Percentiles rank a stretch among this genome's conserved stretches.
phyloP scores from a whole-genome alignment of 2,329 filamentous ascomycete genomes.

The Colletotrichum cereale region DNA sequence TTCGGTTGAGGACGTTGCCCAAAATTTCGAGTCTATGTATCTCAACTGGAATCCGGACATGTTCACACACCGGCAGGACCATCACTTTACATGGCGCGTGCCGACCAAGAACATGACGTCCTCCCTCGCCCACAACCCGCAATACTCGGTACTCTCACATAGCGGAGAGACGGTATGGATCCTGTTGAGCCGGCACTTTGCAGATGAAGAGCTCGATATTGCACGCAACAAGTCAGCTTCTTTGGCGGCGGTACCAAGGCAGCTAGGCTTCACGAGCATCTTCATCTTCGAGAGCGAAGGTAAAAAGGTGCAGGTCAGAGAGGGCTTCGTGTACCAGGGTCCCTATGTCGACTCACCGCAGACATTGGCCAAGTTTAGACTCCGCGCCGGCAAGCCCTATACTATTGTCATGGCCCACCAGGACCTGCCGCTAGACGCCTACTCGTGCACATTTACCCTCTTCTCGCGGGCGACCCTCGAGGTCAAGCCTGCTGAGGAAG shows the following conservation, averaged over 20 bases:
- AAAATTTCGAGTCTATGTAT: slow-evolving; percentile 96
- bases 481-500: slow-evolving; percentile 71
- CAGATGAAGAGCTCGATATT: slow-evolving; percentile 73
- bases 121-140: slow-evolving; percentile 75
- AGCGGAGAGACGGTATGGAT: slow-evolving; percentile 80
- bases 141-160: slow-evolving; percentile 76
- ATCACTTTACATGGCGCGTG: slow-evolving; percentile 88
- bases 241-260: slow-evolving; percentile 61
- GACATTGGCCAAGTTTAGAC: slow-evolving; percentile 79
- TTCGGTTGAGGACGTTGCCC: slow-evolving; percentile 84
- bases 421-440: slow-evolving; percentile 77
- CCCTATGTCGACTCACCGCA: slow-evolving; percentile 97
- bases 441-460: slow-evolving; percentile 89
- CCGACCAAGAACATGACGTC: slow-evolving; percentile 62
- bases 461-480: slow-evolving; percentile 76
- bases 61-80: slow-evolving; percentile 85
- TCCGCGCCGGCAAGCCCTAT: slow-evolving; percentile 57
- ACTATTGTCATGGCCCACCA: slow-evolving; percentile 82
- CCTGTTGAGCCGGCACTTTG: slow-evolving; percentile 87
- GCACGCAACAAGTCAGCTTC: slow-evolving; percentile 58
- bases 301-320: slow-evolving; percentile 78
- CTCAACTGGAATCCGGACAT: slow-evolving; percentile 95
- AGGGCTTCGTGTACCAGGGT: slow-evolving; percentile 77
- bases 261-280: slow-evolving; percentile 87
- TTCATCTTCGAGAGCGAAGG: slow-evolving; percentile 82